These are phyloP conservation scores for Clarireedia paspali DNA, from an alignment of 2,329 filamentous ascomycete genomes.

Conservation along the genomic window DNA sequence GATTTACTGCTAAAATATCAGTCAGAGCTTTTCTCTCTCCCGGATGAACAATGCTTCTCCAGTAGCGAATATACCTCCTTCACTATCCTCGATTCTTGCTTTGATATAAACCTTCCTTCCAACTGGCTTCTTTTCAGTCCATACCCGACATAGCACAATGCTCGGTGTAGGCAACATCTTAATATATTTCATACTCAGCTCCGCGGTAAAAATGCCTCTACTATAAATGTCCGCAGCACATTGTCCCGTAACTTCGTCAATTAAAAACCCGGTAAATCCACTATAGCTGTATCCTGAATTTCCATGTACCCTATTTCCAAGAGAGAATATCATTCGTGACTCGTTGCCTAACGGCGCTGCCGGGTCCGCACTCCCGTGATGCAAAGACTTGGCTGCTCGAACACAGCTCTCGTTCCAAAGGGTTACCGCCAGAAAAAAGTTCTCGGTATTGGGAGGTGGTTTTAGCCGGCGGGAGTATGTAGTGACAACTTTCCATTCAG, in stretches of 20 bases:
- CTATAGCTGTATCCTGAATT: neutral
- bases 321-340: neutral
- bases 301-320: neutral
- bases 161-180: neutral
- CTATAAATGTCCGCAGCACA: neutral
- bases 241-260: constrained; percentile 2
- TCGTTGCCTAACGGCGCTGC: neutral
- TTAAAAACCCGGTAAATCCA: neutral
- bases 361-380: neutral
- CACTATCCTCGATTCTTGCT: constrained; percentile 4
- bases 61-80: constrained; percentile 40
- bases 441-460: neutral
- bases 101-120: neutral
- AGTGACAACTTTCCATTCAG: neutral
- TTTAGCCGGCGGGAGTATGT: neutral
- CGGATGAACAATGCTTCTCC: constrained; percentile 41
- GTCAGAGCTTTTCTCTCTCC: neutral
- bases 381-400: neutral
- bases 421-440: neutral
- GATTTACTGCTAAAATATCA: too few relatives aligned
- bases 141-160: neutral
- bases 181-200: neutral
- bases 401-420: neutral
- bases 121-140: neutral
- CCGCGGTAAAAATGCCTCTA: neutral